phyloP scores from a whole-genome alignment of 2,329 filamentous ascomycete species.

The Metarhizium guizhouense region DNA sequence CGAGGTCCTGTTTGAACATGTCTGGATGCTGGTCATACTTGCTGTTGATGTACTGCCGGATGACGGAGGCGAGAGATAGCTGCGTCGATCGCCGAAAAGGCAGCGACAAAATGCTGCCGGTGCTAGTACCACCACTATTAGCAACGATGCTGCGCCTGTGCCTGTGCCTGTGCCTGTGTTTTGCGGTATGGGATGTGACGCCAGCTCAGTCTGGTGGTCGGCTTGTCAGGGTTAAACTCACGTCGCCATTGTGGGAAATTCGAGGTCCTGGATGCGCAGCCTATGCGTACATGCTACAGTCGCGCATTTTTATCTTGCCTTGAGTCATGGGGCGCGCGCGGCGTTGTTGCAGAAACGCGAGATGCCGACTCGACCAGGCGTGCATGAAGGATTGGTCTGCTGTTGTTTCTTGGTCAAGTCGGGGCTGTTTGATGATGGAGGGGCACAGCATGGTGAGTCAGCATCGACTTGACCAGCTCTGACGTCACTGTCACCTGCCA shows the following conservation, averaged over 20 bases:
- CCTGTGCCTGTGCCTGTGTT: too few species aligned
- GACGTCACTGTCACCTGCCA: too few species aligned
- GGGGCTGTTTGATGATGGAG: not conserved
- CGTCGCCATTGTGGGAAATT: not conserved
- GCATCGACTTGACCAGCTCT: not conserved
- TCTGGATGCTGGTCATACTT: constrained; percentile 99
- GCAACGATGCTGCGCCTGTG: not conserved
- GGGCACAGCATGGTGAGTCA: not conserved
- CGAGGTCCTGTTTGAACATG: constrained; percentile 83
- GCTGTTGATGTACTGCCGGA: constrained; percentile 90
- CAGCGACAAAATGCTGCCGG: constrained; percentile 59
- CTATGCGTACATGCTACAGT: not conserved
- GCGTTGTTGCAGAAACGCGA: not conserved
- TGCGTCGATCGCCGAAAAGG: constrained; percentile 82
- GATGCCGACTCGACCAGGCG: not conserved
- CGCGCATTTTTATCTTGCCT: not conserved
- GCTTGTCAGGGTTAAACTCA: not conserved
- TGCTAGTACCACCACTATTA: constrained; percentile 11
- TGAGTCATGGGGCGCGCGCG: not conserved
- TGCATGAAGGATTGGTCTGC: not conserved
- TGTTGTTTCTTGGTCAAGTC: too few species aligned
- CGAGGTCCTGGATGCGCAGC: too few species aligned
- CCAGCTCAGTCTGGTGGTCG: not conserved
- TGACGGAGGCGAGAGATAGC: constrained; percentile 69
- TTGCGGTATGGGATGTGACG: not conserved